These are phyloP conservation scores for Magnusiomyces ingens DNA, from an alignment of 1,139 yeast genomes.

Conservation along the genomic window DNA sequence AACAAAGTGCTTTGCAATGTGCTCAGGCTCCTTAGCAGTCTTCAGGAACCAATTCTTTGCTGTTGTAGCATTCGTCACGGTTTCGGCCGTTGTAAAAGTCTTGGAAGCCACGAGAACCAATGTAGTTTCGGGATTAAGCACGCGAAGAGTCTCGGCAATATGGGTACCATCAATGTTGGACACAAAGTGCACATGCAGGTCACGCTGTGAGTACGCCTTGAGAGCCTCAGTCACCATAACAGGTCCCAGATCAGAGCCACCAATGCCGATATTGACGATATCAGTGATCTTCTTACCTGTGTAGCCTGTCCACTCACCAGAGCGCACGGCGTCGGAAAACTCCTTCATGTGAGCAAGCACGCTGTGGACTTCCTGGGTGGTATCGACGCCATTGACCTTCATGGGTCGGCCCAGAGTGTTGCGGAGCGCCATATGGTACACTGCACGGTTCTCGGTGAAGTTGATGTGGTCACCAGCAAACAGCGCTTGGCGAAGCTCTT, in stretches of 20 bases:
- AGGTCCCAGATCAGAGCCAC: constrained; percentile 98
- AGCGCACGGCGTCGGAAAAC: constrained; percentile 80
- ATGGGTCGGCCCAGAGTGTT: constrained; percentile 77
- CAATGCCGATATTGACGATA: constrained; percentile 95
- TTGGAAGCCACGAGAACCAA: constrained; percentile 92
- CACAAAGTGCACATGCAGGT: constrained; percentile 80
- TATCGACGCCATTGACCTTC: constrained; percentile 84
- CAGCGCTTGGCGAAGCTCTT: constrained; percentile 80
- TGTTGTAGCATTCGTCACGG: constrained; percentile 88
- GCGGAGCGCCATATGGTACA: constrained; percentile 92
- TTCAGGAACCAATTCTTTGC: constrained; percentile 92
- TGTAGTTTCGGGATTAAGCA: constrained; percentile 81
- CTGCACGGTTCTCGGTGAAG: constrained; percentile 94
- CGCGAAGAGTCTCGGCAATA: constrained; percentile 80
- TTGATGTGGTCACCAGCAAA: constrained; percentile 91
- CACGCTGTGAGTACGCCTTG: constrained; percentile 76
- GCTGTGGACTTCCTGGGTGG: constrained; percentile 80
- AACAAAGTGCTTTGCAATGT: constrained; percentile 94
- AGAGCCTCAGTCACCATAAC: constrained; percentile 99
- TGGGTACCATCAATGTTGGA: constrained; percentile 98
- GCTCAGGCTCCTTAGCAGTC: constrained; percentile 56
- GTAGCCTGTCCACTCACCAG: constrained; percentile 95
- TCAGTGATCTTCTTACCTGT: constrained; percentile 91
- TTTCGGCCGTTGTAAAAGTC: constrained; percentile 98
- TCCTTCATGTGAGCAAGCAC: constrained; percentile 95